phyloP scores from a whole-genome alignment of 2,329 filamentous ascomycete species.

The Harringtonia aguacate region DNA sequence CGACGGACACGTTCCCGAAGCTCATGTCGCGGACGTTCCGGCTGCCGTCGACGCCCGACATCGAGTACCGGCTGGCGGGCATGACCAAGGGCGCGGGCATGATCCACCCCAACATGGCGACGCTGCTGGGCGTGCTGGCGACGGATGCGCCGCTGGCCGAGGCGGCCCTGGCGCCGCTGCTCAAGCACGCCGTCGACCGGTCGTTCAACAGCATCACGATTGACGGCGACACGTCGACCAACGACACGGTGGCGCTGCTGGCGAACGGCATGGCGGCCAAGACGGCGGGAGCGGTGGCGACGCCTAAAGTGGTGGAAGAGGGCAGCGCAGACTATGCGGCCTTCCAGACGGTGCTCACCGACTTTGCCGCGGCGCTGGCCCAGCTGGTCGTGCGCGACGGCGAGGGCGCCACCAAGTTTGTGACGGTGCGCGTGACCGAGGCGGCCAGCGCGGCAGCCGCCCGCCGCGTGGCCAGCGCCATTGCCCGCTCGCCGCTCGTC shows the following conservation, averaged over 20 bases:
- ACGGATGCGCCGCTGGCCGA: conserved; percentile 79
- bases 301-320: too few relatives aligned
- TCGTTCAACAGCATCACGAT: conserved; percentile 97
- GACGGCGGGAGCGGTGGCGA: conserved; percentile 44
- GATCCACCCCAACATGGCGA: conserved; percentile 99
- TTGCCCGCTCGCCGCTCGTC: conserved; percentile 84
- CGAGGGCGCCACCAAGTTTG: conserved; percentile 96
- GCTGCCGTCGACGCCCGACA: conserved; percentile 66
- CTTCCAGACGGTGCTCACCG: conserved; percentile 60
- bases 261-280: conserved; percentile 89
- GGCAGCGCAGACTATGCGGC: conserved; percentile 55
- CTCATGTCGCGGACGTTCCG: conserved; percentile 76
- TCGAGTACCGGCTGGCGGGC: conserved; percentile 76
- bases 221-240: conserved; percentile 94
- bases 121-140: conserved; percentile 79
- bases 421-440: conserved; percentile 77
- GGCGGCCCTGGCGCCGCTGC: conserved; percentile 53
- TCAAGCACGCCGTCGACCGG: conserved; percentile 63
- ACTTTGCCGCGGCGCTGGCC: conserved; percentile 73
- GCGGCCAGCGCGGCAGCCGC: conserved; percentile 60
- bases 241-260: conserved; percentile 90
- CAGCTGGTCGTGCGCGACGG: conserved; percentile 93
- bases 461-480: conserved; percentile 71
- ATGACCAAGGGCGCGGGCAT: conserved; percentile 98
- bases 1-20: conserved; percentile 97